These are phyloP conservation scores for Curvularia hawaiiensis DNA, from an alignment of 2,329 filamentous ascomycete species.

Conservation along the genomic window DNA sequence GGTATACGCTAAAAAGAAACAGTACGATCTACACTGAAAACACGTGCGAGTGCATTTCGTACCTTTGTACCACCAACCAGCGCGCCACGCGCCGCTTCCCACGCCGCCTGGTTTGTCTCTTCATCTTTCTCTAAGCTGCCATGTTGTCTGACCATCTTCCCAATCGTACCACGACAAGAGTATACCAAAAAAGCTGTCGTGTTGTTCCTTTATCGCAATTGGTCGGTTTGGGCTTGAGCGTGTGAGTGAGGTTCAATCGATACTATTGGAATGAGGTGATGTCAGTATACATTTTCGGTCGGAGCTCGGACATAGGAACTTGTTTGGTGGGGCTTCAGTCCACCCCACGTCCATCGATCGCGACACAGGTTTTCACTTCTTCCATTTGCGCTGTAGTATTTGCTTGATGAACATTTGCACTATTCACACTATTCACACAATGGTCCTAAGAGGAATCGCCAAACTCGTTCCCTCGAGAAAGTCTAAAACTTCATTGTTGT, in stretches of 20 bases:
- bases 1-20: neutral
- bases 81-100: constrained; percentile 73
- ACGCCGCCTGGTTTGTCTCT: constrained; percentile 72
- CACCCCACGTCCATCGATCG: neutral
- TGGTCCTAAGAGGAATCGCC: too few species aligned
- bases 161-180: neutral
- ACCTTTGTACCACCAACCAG: constrained; percentile 69
- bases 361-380: neutral
- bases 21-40: neutral
- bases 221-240: neutral
- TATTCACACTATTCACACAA: neutral
- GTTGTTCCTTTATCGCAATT: neutral
- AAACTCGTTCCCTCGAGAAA: neutral
- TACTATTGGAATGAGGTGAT: constrained; percentile 18
- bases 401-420: neutral
- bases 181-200: neutral
- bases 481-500: neutral
- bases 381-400: neutral
- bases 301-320: constrained; percentile 15
- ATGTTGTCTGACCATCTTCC: constrained; percentile 53
- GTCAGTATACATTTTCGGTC: constrained; percentile 24
- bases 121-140: constrained; percentile 64
- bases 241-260: neutral
- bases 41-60: constrained; percentile 21
- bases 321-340: neutral